phyloP scores from a whole-genome alignment of 2,329 filamentous ascomycete species.

The Penicillium sp. region DNA sequence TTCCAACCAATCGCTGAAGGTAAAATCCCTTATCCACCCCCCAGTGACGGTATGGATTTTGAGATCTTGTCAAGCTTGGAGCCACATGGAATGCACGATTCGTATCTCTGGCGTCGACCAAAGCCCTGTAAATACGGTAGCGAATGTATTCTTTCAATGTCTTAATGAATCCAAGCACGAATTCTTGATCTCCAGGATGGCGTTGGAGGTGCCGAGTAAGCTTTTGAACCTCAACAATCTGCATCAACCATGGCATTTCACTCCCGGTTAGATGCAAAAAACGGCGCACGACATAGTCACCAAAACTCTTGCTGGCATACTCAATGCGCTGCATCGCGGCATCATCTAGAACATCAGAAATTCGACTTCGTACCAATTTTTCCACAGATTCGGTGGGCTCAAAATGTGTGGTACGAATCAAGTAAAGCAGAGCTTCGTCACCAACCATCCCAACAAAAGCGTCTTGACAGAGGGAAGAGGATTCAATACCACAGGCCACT shows the following conservation, averaged over 20 bases:
- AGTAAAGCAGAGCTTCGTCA: slow-evolving; percentile 56
- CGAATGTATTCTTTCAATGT: slow-evolving; percentile 35
- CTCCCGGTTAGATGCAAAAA: slow-evolving; percentile 35
- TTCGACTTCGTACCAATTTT: slow-evolving; percentile 49
- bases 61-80: background rate
- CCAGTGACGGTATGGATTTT: background rate
- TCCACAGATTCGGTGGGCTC: background rate
- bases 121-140: slow-evolving; percentile 25
- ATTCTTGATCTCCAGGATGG: slow-evolving; percentile 11
- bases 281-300: slow-evolving; percentile 47
- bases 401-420: slow-evolving; percentile 20
- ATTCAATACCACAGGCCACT: slow-evolving; percentile 50
- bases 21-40: background rate
- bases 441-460: slow-evolving; percentile 63
- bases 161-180: slow-evolving; percentile 21
- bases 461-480: slow-evolving; percentile 35
- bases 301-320: slow-evolving; percentile 56
- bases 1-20: slow-evolving; percentile 17
- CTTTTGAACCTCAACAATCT: slow-evolving; percentile 31
- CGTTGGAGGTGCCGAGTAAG: slow-evolving; percentile 24
- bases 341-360: slow-evolving; percentile 52
- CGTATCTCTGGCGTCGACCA: slow-evolving; percentile 3
- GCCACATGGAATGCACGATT: slow-evolving; percentile 3
- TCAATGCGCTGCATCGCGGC: slow-evolving; percentile 58
- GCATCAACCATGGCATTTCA: slow-evolving; percentile 42